Evolutionary conservation across 164 flowering plant genomes (phyloP).

Genomic region (Saururus chinensis): DNA sequence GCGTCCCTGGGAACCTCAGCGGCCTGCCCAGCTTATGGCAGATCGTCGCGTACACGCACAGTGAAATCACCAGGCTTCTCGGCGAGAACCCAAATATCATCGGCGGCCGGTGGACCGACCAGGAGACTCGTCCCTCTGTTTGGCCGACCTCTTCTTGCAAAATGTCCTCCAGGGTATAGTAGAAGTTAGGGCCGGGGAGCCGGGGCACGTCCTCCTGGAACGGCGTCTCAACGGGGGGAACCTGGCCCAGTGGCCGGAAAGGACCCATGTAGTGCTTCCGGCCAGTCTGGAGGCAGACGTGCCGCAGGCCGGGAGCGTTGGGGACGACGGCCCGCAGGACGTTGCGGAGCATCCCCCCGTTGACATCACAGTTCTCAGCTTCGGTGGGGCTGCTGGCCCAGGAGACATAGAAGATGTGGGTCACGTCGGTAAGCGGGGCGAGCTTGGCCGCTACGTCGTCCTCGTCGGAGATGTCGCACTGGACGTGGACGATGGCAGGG

Average conservation of each 20-base stretch:
- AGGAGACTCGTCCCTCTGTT: constrained; percentile 28
- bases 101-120: constrained; percentile 63
- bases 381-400: constrained; percentile 39
- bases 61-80: constrained; percentile 36
- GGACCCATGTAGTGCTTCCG: no score
- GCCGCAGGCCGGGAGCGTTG: no score
- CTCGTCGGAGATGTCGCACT: no score
- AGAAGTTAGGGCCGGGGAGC: no score
- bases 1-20: constrained; percentile 48
- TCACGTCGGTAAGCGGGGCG: constrained; percentile 52
- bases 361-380: constrained; percentile 32
- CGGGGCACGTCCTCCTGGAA: constrained; percentile 65
- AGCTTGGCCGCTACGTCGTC: constrained; percentile 42
- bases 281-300: no score
- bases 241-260: constrained; percentile 27
- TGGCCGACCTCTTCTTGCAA: constrained; percentile 28
- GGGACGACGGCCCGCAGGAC: no score
- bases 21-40: constrained; percentile 55
- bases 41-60: no score
- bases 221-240: constrained; percentile 44
- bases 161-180: constrained; percentile 49
- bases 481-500: no score
- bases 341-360: constrained; percentile 55
- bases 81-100: constrained; percentile 72
- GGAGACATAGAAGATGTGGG: constrained; percentile 65